Percentiles rank a stretch among this genome's conserved stretches.
phyloP scores from a whole-genome alignment of 2,329 filamentous ascomycete species.

The Neonectria coccinea region DNA sequence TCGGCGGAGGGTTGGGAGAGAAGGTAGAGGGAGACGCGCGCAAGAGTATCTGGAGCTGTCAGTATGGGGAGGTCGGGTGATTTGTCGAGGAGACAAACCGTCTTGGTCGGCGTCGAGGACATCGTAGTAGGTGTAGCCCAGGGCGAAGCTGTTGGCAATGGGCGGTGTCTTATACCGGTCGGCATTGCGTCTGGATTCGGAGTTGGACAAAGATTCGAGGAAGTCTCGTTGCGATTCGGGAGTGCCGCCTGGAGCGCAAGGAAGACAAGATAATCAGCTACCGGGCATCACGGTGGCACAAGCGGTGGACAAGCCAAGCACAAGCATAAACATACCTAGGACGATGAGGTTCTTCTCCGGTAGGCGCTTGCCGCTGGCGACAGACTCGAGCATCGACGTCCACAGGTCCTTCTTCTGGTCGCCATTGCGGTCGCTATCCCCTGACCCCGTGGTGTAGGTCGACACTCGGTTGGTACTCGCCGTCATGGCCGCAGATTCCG shows the following conservation, averaged over 20 bases:
- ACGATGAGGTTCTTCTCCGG: constrained; percentile 93
- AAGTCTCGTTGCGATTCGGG: constrained; percentile 88
- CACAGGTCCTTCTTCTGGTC: constrained; percentile 91
- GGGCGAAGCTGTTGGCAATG: constrained; percentile 89
- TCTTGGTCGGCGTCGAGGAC: constrained; percentile 94
- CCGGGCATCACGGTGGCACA: constrained; percentile 3
- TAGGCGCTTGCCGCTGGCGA: constrained; percentile 88
- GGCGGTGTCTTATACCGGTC: constrained; percentile 76
- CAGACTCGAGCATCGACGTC: constrained; percentile 91
- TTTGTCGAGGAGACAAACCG: constrained; percentile 63
- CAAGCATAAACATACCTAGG: constrained; percentile 69
- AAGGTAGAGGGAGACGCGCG: constrained; percentile 88
- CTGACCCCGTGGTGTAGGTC: constrained; percentile 68
- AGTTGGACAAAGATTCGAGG: constrained; percentile 72
- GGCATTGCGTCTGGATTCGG: constrained; percentile 64
- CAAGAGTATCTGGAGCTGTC: constrained; percentile 79
- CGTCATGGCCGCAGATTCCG: constrained; percentile 56
- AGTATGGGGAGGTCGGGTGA: constrained; percentile 27
- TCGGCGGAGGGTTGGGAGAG: constrained; percentile 86
- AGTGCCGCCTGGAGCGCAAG: constrained; percentile 71
- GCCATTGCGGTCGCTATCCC: constrained; percentile 69
- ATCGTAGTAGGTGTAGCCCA: constrained; percentile 96
- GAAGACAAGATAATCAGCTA: constrained; percentile 45
- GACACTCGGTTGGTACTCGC: constrained; percentile 67
- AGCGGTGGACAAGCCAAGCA: background rate